Percentiles rank a stretch among this genome's conserved stretches.
phyloP scores from a whole-genome alignment of 306 rosid genomes.

The Arachis stenosperma region DNA sequence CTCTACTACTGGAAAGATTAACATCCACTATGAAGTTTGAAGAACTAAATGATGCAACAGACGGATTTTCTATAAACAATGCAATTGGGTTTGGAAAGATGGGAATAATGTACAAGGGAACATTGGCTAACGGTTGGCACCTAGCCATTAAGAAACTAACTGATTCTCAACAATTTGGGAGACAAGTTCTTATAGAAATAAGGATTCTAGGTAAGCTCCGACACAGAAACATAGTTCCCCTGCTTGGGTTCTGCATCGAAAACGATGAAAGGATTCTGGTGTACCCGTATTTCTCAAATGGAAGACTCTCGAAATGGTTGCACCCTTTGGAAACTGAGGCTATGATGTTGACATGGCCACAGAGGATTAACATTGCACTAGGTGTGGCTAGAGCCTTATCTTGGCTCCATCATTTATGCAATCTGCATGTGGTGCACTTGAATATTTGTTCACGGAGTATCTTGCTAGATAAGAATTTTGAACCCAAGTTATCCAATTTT shows the following conservation, averaged over 20 bases:
- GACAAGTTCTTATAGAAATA: constrained; percentile 33
- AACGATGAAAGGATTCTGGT: constrained; percentile 30
- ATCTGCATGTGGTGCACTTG: constrained; percentile 29
- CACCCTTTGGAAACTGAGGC: constrained; percentile 33
- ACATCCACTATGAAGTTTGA: constrained; percentile 22
- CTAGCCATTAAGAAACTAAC: constrained; percentile 43
- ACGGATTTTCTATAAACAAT: constrained; percentile 37
- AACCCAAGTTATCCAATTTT: constrained; percentile 50
- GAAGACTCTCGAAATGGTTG: constrained; percentile 49
- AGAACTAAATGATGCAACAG: constrained; percentile 41
- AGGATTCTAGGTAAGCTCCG: constrained; percentile 29
- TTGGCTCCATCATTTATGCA: constrained; percentile 43
- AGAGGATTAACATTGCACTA: constrained; percentile 42
- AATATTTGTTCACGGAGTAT: constrained; percentile 35
- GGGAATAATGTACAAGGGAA: constrained; percentile 47
- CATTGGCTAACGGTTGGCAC: constrained; percentile 21
- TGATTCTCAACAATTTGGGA: constrained; percentile 5
- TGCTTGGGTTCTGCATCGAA: constrained; percentile 40
- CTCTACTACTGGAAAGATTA: constrained; percentile 11
- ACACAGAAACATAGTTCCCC: constrained; percentile 40
- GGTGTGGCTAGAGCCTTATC: constrained; percentile 49
- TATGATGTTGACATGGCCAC: constrained; percentile 13
- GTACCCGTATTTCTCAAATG: constrained; percentile 39
- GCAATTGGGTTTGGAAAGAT: constrained; percentile 45
- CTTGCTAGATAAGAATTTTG: constrained; percentile 44